phyloP scores from a whole-genome alignment of 345 rosid species.

The Linum tenue region DNA sequence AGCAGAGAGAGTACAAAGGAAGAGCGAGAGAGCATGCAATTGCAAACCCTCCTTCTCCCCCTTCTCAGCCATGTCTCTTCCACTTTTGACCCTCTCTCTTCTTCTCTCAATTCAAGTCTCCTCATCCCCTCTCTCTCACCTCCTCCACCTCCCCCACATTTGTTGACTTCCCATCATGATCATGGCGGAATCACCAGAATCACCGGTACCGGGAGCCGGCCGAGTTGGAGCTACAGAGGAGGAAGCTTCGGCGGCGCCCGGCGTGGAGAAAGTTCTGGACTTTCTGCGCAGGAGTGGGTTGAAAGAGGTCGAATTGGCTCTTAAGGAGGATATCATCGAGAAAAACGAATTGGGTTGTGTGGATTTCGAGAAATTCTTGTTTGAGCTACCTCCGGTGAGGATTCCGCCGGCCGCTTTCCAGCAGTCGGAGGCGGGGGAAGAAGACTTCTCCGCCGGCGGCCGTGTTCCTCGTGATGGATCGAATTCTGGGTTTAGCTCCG shows the following conservation, averaged over 20 bases:
- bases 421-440: conserved; percentile 12
- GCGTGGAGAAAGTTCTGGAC: conserved; percentile 49
- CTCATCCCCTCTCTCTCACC: conserved; percentile 6
- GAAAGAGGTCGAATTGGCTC: conserved; percentile 55
- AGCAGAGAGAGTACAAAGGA: neutral
- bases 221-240: neutral
- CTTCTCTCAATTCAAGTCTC: neutral
- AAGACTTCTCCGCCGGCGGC: conserved; percentile 9
- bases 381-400: conserved; percentile 75
- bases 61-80: conserved; percentile 16
- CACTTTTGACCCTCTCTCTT: conserved; percentile 28
- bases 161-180: neutral
- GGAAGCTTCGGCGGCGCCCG: conserved; percentile 13
- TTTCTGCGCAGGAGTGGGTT: conserved; percentile 63
- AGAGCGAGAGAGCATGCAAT: conserved; percentile 11
- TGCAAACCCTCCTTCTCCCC: conserved; percentile 24
- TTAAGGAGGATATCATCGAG: conserved; percentile 60
- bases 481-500: conserved; percentile 30
- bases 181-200: conserved; percentile 19
- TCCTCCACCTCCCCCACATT: neutral
- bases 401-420: conserved; percentile 33
- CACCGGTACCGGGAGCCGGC: neutral
- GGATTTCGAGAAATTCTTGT: conserved; percentile 77
- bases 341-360: conserved; percentile 49
- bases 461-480: conserved; percentile 12